Base-by-base conservation (phyloP, 305 asterid genomes). In the Salvia sclarea region DNA sequence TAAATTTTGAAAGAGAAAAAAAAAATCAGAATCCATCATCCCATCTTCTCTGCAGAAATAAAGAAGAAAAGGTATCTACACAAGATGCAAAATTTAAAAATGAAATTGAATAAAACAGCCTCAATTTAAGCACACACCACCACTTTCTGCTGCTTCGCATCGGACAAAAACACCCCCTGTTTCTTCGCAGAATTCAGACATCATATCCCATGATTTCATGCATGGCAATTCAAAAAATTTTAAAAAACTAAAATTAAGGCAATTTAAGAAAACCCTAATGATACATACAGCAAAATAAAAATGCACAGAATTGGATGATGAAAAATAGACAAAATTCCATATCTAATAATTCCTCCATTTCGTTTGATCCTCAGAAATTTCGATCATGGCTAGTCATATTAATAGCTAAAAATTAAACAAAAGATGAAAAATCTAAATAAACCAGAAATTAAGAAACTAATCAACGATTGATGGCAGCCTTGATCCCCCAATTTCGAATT, bases 121-220 rank as follows among this genome's bases (percentile, higher is more conserved):
- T 18, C 68, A 57, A 30, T 67, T 62, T 72, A 50, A 68, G 64
- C 50, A 70, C 14, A 20, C 64, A 55, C 54, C 73, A 44, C 75
- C 64, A 66, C 82, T 79, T 81, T 84, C 10, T 84, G 84, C 83
- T 77, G 70, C 85, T 75, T 56, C 45, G 12, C 64, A 54, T 79
- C 81, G 72, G 86, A 84, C 86, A 76, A 69, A 22, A 43, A 64
- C 68, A 64, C 43, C 40, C 25, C 55, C 57, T 33, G 76, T 37
- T 72, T 64, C 73, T 14, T 47, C 30, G 21, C 68, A 55, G 24
- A 63, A 66, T 11, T 43, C 48, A 52, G 48, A 57, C 38, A 31
- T 64, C 53, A 28, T 56, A 61, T 7, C 55, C 28, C 64, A 56
- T 31, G 55, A 44, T 41, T 54, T 37, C 64, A 70, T 71, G 74